A percentile compares a stretch with the other conserved stretches of the same genome.
phyloP scores from a whole-genome alignment of 352 stramenopile species.

The Halophytophthora polymorphica region DNA sequence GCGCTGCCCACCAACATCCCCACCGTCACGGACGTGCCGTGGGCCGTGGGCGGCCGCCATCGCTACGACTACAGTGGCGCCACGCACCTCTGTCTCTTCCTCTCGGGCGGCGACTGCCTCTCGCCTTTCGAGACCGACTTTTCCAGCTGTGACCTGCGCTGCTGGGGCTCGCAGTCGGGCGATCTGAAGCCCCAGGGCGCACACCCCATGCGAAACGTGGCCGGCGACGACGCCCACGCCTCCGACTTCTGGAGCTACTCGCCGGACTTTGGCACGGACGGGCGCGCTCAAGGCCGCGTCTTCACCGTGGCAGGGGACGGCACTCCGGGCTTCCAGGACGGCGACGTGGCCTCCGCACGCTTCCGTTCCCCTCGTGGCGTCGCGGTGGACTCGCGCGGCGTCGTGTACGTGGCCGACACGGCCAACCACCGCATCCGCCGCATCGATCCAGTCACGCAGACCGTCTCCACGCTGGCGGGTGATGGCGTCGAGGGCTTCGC shows the following conservation, averaged over 20 bases:
- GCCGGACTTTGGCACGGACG: slow-evolving; percentile 18
- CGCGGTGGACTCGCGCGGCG: slow-evolving; percentile 87
- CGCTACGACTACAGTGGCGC: slow-evolving; percentile 91
- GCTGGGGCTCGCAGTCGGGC: slow-evolving; percentile 83
- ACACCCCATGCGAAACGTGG: slow-evolving; percentile 38
- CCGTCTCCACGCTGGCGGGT: slow-evolving; percentile 55
- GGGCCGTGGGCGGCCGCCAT: slow-evolving; percentile 85
- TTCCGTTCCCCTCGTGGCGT: slow-evolving; percentile 91
- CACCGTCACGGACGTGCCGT: slow-evolving; percentile 91
- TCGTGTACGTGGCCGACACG: slow-evolving; percentile 95
- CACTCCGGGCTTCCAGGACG: slow-evolving; percentile 76
- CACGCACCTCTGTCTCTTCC: slow-evolving; percentile 88
- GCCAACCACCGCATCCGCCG: slow-evolving; percentile 92
- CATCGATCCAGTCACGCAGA: slow-evolving; percentile 50
- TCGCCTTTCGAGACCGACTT: slow-evolving; percentile 84
- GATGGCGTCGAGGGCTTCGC: slow-evolving; percentile 41
- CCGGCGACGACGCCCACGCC: slow-evolving; percentile 30
- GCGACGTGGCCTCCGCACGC: slow-evolving; percentile 42
- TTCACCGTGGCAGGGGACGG: slow-evolving; percentile 89
- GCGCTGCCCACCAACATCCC: slow-evolving; percentile 87
- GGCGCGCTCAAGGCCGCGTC: slow-evolving; percentile 87
- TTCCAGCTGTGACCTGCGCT: slow-evolving; percentile 84
- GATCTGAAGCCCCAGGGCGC: slow-evolving; percentile 16
- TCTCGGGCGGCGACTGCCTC: slow-evolving; percentile 83
- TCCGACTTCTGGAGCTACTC: slow-evolving; percentile 73